A percentile compares a stretch with the other conserved stretches of the same genome.
phyloP scores from a whole-genome alignment of 441 rosid species.

The Gossypium aridum region DNA sequence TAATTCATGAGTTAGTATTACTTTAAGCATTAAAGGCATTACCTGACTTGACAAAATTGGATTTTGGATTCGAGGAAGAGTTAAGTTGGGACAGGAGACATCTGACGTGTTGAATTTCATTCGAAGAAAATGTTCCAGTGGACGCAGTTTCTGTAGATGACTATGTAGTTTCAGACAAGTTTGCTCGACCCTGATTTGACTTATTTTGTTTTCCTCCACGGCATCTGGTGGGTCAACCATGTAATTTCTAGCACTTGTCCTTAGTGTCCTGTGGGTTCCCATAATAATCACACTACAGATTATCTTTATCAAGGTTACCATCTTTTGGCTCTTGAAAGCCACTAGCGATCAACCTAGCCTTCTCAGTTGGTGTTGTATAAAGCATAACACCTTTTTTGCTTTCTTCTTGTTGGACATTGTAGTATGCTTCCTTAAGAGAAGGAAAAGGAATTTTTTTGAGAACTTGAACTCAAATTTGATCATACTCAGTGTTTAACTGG shows the following conservation, averaged over 20 bases:
- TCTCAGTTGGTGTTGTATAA: not conserved
- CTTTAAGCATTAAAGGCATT: not conserved
- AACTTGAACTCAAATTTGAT: not conserved
- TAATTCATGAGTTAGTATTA: not conserved
- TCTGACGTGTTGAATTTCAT: not conserved
- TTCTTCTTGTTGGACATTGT: not conserved
- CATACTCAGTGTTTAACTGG: not conserved
- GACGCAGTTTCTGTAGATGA: not conserved
- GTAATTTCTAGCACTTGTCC: not conserved
- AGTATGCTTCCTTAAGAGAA: not conserved
- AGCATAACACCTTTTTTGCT: not conserved
- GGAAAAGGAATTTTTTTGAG: not conserved
- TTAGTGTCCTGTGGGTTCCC: not conserved
- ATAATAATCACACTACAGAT: not conserved
- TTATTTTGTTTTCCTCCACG: not conserved
- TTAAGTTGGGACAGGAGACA: not conserved
- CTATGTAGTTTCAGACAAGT: not conserved
- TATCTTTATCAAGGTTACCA: not conserved
- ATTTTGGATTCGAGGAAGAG: not conserved
- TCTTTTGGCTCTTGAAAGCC: not conserved
- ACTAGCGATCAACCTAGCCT: not conserved
- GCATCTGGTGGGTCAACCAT: not conserved
- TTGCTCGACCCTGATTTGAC: not conserved
- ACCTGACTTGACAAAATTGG: not conserved
- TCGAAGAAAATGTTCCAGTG: not conserved